These are phyloP conservation scores for Auriscalpium microsporum DNA, from an alignment of 768 basidiomycete genomes.

Conservation along the genomic window DNA sequence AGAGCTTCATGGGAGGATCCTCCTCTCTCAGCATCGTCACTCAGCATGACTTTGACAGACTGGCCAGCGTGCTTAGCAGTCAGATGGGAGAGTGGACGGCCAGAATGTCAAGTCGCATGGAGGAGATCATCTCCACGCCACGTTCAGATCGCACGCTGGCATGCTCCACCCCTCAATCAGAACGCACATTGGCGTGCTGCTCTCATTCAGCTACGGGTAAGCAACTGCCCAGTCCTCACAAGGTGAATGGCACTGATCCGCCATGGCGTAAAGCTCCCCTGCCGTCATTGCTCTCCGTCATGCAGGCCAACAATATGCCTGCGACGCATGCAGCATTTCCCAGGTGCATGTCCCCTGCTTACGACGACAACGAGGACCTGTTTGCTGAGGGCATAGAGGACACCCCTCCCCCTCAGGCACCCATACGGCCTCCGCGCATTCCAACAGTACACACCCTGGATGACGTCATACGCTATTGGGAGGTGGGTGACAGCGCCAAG, in stretches of 20 bases:
- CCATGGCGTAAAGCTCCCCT: too few species aligned
- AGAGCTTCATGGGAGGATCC: not conserved
- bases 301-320: too few species aligned
- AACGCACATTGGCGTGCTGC: too few species aligned
- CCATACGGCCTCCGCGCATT: not conserved
- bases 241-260: too few species aligned
- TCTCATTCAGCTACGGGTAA: too few species aligned
- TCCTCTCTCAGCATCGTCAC: not conserved
- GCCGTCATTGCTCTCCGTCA: too few species aligned
- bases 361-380: not conserved
- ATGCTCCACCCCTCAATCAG: not conserved
- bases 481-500: not conserved
- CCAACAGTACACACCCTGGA: not conserved
- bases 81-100: not conserved
- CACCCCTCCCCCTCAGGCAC: not conserved
- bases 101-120: not conserved
- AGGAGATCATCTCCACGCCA: not conserved
- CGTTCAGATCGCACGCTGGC: not conserved
- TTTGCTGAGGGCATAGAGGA: not conserved
- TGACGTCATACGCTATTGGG: not conserved
- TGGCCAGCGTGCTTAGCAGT: not conserved
- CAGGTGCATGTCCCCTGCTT: too few species aligned
- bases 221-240: too few species aligned
- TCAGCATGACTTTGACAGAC: not conserved
- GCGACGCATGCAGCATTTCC: too few species aligned